These are phyloP conservation scores for Megacollybia marginata DNA, from an alignment of 768 basidiomycete species.

Conservation along the genomic window DNA sequence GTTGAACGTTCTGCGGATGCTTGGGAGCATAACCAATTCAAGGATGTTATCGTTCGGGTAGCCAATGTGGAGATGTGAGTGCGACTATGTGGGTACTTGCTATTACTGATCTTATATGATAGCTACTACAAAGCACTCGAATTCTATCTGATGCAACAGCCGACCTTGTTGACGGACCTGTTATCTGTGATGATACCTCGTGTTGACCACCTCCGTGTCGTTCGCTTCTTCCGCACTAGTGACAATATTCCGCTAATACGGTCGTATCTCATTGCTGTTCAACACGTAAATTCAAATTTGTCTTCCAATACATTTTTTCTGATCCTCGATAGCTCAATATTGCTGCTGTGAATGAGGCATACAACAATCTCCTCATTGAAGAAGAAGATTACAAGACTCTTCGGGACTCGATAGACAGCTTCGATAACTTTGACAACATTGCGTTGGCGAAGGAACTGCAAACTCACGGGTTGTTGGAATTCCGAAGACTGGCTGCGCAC, in stretches of 20 bases:
- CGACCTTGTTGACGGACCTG: conserved; percentile 87
- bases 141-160: conserved; percentile 93
- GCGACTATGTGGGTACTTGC: neutral
- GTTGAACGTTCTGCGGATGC: conserved; percentile 97
- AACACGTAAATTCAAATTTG: conserved; percentile 56
- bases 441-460: conserved; percentile 80
- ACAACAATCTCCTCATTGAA: conserved; percentile 96
- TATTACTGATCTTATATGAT: conserved; percentile 3
- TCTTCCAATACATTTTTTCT: neutral
- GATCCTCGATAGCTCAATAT: conserved; percentile 71
- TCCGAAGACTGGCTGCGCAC: conserved; percentile 90
- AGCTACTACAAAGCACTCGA: conserved; percentile 94
- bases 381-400: conserved; percentile 99
- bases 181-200: conserved; percentile 88
- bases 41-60: conserved; percentile 92
- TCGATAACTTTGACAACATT: conserved; percentile 96
- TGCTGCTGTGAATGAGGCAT: conserved; percentile 96
- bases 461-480: conserved; percentile 88
- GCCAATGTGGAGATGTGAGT: conserved; percentile 95
- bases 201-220: conserved; percentile 92
- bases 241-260: conserved; percentile 96
- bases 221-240: conserved; percentile 90
- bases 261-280: conserved; percentile 94
- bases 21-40: conserved; percentile 99
- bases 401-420: conserved; percentile 95